phyloP scores from a whole-genome alignment of 2,329 filamentous ascomycete genomes.

The Hymenotorrendiella dingleyae region DNA sequence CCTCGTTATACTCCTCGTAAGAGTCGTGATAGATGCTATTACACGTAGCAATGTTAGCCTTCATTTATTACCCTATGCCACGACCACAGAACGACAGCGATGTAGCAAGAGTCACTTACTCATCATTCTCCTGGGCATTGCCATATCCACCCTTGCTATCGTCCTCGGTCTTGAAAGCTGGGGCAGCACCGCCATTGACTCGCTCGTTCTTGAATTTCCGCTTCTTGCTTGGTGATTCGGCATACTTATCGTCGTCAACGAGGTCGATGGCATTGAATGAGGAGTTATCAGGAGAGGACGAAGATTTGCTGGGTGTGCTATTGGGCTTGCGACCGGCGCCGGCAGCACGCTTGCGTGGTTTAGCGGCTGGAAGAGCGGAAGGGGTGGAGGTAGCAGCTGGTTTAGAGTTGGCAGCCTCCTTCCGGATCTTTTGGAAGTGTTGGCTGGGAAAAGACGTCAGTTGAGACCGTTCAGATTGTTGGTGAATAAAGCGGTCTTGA shows the following conservation, averaged over 20 bases:
- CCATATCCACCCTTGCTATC: not conserved
- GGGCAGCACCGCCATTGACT: constrained; percentile 2
- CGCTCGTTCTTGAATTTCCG: constrained; percentile 11
- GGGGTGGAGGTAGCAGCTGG: not conserved
- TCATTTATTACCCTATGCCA: not conserved
- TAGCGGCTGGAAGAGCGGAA: not conserved
- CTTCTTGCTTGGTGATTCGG: constrained; percentile 9
- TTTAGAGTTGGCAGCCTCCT: constrained; percentile 6
- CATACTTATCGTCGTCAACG: constrained; percentile 11
- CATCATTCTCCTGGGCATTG: constrained; percentile 14
- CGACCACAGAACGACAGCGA: too few relatives aligned
- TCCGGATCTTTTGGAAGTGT: constrained; percentile 29
- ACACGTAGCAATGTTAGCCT: not conserved
- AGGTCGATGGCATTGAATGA: not conserved
- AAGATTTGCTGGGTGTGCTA: not conserved
- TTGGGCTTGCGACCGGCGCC: too few relatives aligned
- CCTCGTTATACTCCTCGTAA: too few relatives aligned
- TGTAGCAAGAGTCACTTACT: constrained; percentile 16
- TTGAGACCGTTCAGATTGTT: not conserved
- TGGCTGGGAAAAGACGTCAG: constrained; percentile 18
- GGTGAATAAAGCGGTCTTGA: not conserved
- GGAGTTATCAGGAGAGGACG: too few relatives aligned
- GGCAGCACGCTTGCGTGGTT: too few relatives aligned
- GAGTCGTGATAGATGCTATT: not conserved
- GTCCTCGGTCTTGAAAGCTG: constrained; percentile 16